Conservation (phyloP, 108 stramenopile species). For the Parietichytrium sp. region DNA sequence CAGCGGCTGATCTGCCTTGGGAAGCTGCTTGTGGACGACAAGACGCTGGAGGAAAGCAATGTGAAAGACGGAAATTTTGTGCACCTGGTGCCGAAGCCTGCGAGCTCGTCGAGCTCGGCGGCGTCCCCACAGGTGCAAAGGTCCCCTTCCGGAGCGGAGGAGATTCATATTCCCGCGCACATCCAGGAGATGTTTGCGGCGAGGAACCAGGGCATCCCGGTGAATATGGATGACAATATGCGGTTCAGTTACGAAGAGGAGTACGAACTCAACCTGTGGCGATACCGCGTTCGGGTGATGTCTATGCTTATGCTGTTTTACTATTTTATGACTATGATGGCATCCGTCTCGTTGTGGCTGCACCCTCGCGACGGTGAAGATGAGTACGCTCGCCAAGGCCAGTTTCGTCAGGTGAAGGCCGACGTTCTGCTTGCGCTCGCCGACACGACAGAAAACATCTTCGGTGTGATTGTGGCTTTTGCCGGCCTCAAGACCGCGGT, state of each 20-base stretch:
- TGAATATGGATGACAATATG: neutral
- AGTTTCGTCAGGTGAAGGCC: slow-evolving; percentile 26
- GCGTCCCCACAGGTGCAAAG: neutral
- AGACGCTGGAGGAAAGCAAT: slow-evolving; percentile 8
- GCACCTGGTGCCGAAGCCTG: slow-evolving; percentile 36
- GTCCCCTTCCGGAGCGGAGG: neutral
- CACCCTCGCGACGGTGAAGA: slow-evolving; percentile 1
- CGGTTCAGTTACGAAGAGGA: slow-evolving; percentile 4
- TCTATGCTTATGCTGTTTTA: slow-evolving; percentile 37
- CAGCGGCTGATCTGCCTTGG: slow-evolving; percentile 32
- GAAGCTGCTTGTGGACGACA: neutral
- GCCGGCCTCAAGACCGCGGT: neutral
- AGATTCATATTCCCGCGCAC: slow-evolving; percentile 19
- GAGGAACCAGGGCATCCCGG: neutral
- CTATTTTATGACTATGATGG: slow-evolving; percentile 31
- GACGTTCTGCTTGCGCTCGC: slow-evolving; percentile 8
- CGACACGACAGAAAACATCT: neutral
- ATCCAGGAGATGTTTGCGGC: slow-evolving; percentile 28
- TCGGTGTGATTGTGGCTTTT: slow-evolving; percentile 30
- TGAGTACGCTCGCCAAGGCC: slow-evolving; percentile 1
- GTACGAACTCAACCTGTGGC: slow-evolving; percentile 27
- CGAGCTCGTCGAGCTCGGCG: neutral
- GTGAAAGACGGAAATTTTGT: slow-evolving; percentile 30
- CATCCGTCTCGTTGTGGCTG: neutral
- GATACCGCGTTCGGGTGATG: slow-evolving; percentile 25